These are phyloP conservation scores for Penicillium sclerotigenum DNA, from an alignment of 2,329 filamentous ascomycete species.

Conservation along the genomic window DNA sequence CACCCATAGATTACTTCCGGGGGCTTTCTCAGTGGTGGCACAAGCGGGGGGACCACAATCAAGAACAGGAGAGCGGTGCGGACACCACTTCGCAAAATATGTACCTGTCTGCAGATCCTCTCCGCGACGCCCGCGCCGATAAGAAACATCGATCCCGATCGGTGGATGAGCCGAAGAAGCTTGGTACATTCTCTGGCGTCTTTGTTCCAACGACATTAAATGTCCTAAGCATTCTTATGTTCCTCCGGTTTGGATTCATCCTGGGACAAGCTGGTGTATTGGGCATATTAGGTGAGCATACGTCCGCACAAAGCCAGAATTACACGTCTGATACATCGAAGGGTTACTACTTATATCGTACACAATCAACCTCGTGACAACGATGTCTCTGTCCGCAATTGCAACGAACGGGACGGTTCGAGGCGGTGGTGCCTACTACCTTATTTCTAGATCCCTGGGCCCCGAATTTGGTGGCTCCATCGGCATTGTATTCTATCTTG, in stretches of 20 bases:
- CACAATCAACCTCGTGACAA: conserved; percentile 76
- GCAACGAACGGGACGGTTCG: conserved; percentile 87
- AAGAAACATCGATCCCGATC: conserved; percentile 31
- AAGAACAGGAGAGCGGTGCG: conserved; percentile 4
- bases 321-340: conserved; percentile 35
- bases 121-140: conserved; percentile 28
- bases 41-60: conserved; percentile 8
- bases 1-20: conserved; percentile 22
- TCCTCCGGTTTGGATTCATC: conserved; percentile 81
- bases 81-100: conserved; percentile 12
- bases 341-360: conserved; percentile 74
- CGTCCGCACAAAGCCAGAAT: background rate
- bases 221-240: conserved; percentile 88
- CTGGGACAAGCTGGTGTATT: conserved; percentile 75
- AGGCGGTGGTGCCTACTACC: conserved; percentile 82
- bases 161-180: conserved; percentile 52
- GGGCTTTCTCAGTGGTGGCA: conserved; percentile 28
- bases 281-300: conserved; percentile 68
- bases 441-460: conserved; percentile 80
- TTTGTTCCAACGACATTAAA: conserved; percentile 88
- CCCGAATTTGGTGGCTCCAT: conserved; percentile 89
- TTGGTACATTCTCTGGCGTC: conserved; percentile 73
- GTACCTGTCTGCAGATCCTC: conserved; percentile 19
- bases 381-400: conserved; percentile 81
- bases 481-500: conserved; percentile 83